These are phyloP conservation scores for Acaromyces ingoldii DNA, from an alignment of 1,284 basidiomycete species.

Conservation along the genomic window DNA sequence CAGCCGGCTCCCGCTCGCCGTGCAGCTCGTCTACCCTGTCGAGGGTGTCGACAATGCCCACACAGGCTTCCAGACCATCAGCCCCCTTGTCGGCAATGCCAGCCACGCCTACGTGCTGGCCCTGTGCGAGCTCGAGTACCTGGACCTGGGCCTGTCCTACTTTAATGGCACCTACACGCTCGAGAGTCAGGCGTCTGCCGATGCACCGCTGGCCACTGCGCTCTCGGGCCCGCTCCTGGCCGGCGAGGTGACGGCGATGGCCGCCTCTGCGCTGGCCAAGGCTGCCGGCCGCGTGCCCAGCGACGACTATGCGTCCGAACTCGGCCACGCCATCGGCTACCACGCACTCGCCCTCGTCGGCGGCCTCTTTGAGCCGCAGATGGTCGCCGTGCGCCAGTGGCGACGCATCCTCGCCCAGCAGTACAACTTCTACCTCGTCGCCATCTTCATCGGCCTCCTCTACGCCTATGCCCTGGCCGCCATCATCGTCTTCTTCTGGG, in stretches of 20 bases:
- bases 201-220: slow-evolving; percentile 3
- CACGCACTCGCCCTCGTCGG: background rate
- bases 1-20: background rate
- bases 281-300: slow-evolving; percentile 1
- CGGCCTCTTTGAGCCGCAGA: slow-evolving; percentile 1
- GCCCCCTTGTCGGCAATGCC: too few species aligned
- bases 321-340: slow-evolving; percentile 5
- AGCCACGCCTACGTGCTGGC: slow-evolving; percentile 4
- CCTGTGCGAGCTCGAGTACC: slow-evolving; percentile 1
- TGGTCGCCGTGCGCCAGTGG: slow-evolving; percentile 5
- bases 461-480: slow-evolving; percentile 11
- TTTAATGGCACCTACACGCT: slow-evolving; percentile 12
- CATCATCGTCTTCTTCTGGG: slow-evolving; percentile 16
- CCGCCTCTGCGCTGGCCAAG: slow-evolving; percentile 3
- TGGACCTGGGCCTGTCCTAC: slow-evolving; percentile 9
- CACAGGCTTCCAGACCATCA: slow-evolving; percentile 4
- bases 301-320: slow-evolving; percentile 5
- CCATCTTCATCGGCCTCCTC: slow-evolving; percentile 9
- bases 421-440: slow-evolving; percentile 6
- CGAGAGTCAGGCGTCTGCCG: background rate
- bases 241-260: slow-evolving; percentile 2
- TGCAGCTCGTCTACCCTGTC: background rate
- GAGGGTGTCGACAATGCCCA: too few species aligned
- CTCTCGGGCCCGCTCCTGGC: slow-evolving; percentile 13
- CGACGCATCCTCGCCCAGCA: slow-evolving; percentile 11